A percentile compares a stretch with the other conserved stretches of the same genome.
Evolutionary conservation across 2,329 filamentous ascomycete genomes (phyloP).

Genomic region (Moelleriella libera): DNA sequence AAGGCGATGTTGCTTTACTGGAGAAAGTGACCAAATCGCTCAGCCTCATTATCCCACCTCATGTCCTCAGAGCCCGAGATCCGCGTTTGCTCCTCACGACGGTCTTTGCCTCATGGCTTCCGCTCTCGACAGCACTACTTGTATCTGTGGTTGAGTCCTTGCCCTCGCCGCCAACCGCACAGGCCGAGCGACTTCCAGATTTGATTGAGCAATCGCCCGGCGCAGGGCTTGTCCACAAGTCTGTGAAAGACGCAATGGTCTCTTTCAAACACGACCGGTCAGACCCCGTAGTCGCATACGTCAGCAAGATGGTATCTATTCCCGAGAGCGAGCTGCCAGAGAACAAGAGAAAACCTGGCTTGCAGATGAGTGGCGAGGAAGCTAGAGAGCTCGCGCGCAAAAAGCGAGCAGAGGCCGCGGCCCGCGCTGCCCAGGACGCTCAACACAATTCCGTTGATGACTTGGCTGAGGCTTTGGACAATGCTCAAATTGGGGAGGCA

Average conservation of each 20-base stretch:
- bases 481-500: slow-evolving; percentile 42
- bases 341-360: slow-evolving; percentile 55
- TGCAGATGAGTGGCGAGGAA: slow-evolving; percentile 74
- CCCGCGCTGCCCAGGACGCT: slow-evolving; percentile 49
- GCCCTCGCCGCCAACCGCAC: slow-evolving; percentile 68
- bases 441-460: slow-evolving; percentile 35
- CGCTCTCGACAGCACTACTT: slow-evolving; percentile 78
- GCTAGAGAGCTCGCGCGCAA: slow-evolving; percentile 74
- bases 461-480: slow-evolving; percentile 46
- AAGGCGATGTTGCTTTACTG: slow-evolving; percentile 66
- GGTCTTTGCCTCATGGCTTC: slow-evolving; percentile 81
- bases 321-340: slow-evolving; percentile 84
- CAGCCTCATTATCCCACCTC: slow-evolving; percentile 68
- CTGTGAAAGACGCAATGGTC: slow-evolving; percentile 67
- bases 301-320: slow-evolving; percentile 96
- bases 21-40: slow-evolving; percentile 95
- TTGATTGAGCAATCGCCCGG: slow-evolving; percentile 73
- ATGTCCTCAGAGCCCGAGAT: slow-evolving; percentile 73
- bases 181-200: slow-evolving; percentile 65
- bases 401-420: slow-evolving; percentile 80
- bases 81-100: slow-evolving; percentile 71
- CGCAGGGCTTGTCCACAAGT: slow-evolving; percentile 50
- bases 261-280: slow-evolving; percentile 57
- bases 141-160: slow-evolving; percentile 91
- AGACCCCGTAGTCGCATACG: slow-evolving; percentile 79